Evolutionary conservation across 1,139 yeast species (phyloP).

Genomic region (Blastobotrys illinoisensis): DNA sequence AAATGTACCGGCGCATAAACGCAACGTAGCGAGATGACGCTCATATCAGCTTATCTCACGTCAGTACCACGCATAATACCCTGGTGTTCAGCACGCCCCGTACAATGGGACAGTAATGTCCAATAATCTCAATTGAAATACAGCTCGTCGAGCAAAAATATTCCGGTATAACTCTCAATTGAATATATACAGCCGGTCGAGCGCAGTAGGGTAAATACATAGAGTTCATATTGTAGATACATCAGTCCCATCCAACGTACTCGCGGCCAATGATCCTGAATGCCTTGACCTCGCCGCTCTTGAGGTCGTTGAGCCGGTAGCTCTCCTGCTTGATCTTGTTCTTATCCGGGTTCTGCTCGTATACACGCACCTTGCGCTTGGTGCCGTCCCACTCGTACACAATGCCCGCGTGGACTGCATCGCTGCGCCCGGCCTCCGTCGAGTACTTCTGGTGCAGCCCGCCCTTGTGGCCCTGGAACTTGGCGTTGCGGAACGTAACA

Average conservation of each 20-base stretch:
- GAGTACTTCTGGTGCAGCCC: constrained; percentile 44
- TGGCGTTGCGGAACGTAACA: constrained; percentile 66
- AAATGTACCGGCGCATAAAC: too few species aligned
- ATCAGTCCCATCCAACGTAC: constrained; percentile 52
- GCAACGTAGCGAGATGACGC: too few species aligned
- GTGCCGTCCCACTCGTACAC: constrained; percentile 68
- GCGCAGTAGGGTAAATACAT: background rate
- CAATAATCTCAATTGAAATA: too few species aligned
- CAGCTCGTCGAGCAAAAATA: too few species aligned
- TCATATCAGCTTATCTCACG: too few species aligned
- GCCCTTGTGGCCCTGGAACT: constrained; percentile 62
- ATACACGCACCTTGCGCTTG: constrained; percentile 71
- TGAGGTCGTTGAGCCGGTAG: constrained; percentile 66
- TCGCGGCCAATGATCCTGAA: constrained; percentile 66
- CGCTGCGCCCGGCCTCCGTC: constrained; percentile 44
- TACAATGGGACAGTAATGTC: too few species aligned
- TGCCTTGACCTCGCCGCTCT: constrained; percentile 71
- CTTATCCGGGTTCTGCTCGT: constrained; percentile 43
- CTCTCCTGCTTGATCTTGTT: constrained; percentile 52
- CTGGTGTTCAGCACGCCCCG: too few species aligned
- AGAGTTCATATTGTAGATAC: constrained; percentile 1
- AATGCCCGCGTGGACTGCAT: constrained; percentile 34
- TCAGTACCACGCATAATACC: too few species aligned
- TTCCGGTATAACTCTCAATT: too few species aligned
- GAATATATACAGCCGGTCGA: background rate